A percentile compares a stretch with the other conserved stretches of the same genome.
phyloP scores from a whole-genome alignment of 495 filamentous ascomycete genomes.

The Hypomontagnella monticulosa region DNA sequence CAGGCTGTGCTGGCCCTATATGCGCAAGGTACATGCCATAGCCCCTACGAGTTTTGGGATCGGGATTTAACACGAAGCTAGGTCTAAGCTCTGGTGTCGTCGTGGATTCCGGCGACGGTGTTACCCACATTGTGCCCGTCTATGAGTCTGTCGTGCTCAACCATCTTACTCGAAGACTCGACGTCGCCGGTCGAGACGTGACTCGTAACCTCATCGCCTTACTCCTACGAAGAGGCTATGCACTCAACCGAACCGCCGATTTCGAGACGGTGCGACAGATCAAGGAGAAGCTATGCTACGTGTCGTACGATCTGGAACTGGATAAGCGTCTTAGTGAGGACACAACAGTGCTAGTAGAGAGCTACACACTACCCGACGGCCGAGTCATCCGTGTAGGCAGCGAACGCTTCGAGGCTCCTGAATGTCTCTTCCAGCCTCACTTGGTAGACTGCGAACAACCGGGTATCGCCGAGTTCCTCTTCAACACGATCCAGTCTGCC shows the following conservation, averaged over 20 bases:
- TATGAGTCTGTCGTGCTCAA: conserved; percentile 98
- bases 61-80: conserved; percentile 48
- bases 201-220: conserved; percentile 97
- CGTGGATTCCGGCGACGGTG: conserved; percentile 96
- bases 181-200: conserved; percentile 96
- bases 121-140: conserved; percentile 98
- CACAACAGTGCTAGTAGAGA: conserved; percentile 96
- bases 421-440: conserved; percentile 99
- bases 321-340: conserved; percentile 97
- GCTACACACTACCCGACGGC: conserved; percentile 95
- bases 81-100: conserved; percentile 95
- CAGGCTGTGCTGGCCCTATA: conserved; percentile 98
- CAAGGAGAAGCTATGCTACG: conserved; percentile 99
- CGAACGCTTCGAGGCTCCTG: conserved; percentile 96
- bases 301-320: conserved; percentile 96
- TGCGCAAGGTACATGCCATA: conserved; percentile 76
- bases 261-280: conserved; percentile 99
- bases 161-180: conserved; percentile 90
- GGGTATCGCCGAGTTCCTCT: conserved; percentile 94
- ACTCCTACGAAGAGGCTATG: conserved; percentile 93
- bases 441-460: conserved; percentile 97
- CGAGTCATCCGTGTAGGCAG: conserved; percentile 95
- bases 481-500: conserved; percentile 96
- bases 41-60: neutral
- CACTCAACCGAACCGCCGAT: conserved; percentile 96